Base-by-base conservation (phyloP, 176 grass and related monocot species). In the Poa pratensis region DNA sequence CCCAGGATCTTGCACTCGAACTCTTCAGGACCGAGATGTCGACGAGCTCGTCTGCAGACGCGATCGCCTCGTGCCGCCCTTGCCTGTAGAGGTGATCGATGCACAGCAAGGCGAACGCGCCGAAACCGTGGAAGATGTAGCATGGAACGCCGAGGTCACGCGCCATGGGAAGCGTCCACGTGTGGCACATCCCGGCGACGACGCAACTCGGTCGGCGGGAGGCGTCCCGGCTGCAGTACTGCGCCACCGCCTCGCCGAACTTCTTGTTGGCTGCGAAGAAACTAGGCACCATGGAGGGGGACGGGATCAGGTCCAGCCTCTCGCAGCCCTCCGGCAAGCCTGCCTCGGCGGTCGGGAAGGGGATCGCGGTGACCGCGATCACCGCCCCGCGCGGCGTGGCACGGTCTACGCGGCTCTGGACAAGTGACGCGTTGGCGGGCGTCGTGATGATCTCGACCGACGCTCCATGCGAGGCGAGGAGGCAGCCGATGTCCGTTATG, bases 61-160 rank as follows among this genome's bases (percentile, higher is more conserved):
- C 20, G 1, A 48, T 63, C 8, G 11, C 40, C 65, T 94, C 88
- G 49, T 92, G 90, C 0, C 71, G 45, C 37, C 75, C 48, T 61
- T 88, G 84, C 22, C 27, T n/a, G 86, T 74, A 81, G 20, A 97
- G 90, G 54, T 83, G 50, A 28, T 97, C 87, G 66, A 89, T 57
- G 79, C 85, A 86, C 20, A 88, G 75, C 17, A 90, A 42, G 0
- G 90, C 87, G 65, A 90, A 90, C 28, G 86, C 91, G 62, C 90
- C 85, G 23, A 55, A 94, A 0, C 94, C 94, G 77, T 94, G 94
- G 83, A 94, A 94, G 72, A 92, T 37, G 52, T 94, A 90, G 81
- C 92, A 94, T 8, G 92, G 92, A 12, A 92, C 72, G 50, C 68
- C 65, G 27, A 94, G 80, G 7, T 85, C 77, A 8, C 57, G 87